These are phyloP conservation scores for Raffaelea arxii DNA, from an alignment of 2,329 filamentous ascomycete species.

Conservation along the genomic window DNA sequence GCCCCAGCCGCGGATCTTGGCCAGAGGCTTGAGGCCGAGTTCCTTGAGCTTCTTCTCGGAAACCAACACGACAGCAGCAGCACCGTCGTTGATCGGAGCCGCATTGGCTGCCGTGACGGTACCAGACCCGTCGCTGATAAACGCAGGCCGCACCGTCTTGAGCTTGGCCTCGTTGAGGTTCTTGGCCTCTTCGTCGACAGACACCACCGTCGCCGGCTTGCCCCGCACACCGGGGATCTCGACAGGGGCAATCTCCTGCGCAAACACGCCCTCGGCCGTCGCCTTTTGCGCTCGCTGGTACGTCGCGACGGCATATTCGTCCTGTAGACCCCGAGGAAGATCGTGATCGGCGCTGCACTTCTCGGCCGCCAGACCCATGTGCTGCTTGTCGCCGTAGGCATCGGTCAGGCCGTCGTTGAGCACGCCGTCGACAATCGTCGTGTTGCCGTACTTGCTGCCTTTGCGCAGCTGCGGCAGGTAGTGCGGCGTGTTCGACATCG, in stretches of 20 bases:
- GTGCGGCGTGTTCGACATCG: conserved; percentile 97
- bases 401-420: conserved; percentile 93
- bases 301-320: conserved; percentile 88
- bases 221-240: conserved; percentile 81
- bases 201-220: conserved; percentile 73
- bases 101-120: conserved; percentile 96
- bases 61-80: conserved; percentile 82
- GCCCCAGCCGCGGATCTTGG: conserved; percentile 95
- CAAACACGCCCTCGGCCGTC: conserved; percentile 71
- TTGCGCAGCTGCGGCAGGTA: conserved; percentile 82
- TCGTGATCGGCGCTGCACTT: conserved; percentile 80
- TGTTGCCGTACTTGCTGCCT: conserved; percentile 90
- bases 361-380: conserved; percentile 92
- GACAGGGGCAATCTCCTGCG: conserved; percentile 78
- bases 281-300: conserved; percentile 92
- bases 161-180: conserved; percentile 83
- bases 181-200: conserved; percentile 90
- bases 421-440: conserved; percentile 79
- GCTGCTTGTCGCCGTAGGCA: conserved; percentile 82
- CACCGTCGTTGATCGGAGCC: conserved; percentile 91
- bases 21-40: conserved; percentile 81
- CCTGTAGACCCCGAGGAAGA: conserved; percentile 76
- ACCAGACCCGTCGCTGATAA: conserved; percentile 67
- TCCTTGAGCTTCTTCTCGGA: conserved; percentile 92
- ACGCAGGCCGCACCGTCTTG: conserved; percentile 73